A percentile compares a stretch with the other conserved stretches of the same genome.
These are phyloP conservation scores for Alternaria atra DNA, from an alignment of 2,329 filamentous ascomycete species.

Conservation along the genomic window DNA sequence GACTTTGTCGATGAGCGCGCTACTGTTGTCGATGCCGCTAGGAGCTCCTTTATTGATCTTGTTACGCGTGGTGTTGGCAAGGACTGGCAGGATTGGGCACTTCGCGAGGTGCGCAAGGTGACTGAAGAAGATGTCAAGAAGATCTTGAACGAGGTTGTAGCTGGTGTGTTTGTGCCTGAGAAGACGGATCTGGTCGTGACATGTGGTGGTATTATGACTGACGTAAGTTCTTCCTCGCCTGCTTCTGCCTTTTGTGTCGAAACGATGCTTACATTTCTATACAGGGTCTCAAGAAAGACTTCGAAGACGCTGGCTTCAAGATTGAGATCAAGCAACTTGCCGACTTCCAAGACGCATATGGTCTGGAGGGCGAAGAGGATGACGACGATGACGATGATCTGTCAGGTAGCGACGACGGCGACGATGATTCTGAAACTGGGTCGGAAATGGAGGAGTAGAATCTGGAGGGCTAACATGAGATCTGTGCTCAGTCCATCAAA, in stretches of 20 bases:
- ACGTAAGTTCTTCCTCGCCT: slow-evolving; percentile 66
- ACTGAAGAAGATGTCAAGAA: slow-evolving; percentile 77
- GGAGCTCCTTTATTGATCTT: slow-evolving; percentile 81
- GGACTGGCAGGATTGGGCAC: slow-evolving; percentile 79
- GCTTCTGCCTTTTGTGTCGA: slow-evolving; percentile 2
- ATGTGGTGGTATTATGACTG: slow-evolving; percentile 83
- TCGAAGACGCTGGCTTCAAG: slow-evolving; percentile 79
- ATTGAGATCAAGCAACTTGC: slow-evolving; percentile 76
- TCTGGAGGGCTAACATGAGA: background rate
- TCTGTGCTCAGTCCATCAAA: background rate
- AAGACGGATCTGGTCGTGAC: slow-evolving; percentile 88
- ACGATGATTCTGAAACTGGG: slow-evolving; percentile 32
- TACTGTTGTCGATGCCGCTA: slow-evolving; percentile 82
- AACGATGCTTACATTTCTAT: background rate
- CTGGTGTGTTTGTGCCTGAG: slow-evolving; percentile 81
- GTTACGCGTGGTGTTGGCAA: slow-evolving; percentile 79
- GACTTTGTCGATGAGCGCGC: slow-evolving; percentile 87
- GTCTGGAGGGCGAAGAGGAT: slow-evolving; percentile 70
- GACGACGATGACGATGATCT: slow-evolving; percentile 67
- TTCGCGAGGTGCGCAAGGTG: slow-evolving; percentile 80
- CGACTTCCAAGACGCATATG: slow-evolving; percentile 90
- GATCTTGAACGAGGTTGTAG: slow-evolving; percentile 76
- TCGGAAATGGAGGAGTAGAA: slow-evolving; percentile 38
- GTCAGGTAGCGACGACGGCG: slow-evolving; percentile 58
- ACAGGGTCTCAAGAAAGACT: slow-evolving; percentile 77